Conservation (phyloP, 169 alveolate genomes). For the Plasmodium malariae region DNA sequence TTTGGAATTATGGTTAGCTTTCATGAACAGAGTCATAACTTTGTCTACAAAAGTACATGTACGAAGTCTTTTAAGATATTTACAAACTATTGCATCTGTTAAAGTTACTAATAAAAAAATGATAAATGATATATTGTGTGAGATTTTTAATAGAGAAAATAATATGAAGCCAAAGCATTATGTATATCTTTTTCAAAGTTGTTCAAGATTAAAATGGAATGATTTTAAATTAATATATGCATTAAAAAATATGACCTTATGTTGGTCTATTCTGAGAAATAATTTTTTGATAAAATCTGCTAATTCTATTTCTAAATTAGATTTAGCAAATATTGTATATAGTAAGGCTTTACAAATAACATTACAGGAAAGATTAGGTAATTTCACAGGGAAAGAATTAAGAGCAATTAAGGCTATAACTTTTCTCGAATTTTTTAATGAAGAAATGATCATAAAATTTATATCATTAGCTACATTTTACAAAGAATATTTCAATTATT, state of each 20-base stretch:
- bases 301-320: conserved; percentile 81
- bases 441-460: conserved; percentile 81
- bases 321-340: conserved; percentile 78
- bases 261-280: conserved; percentile 87
- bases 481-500: conserved; percentile 78
- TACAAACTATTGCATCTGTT: conserved; percentile 81
- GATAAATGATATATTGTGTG: conserved; percentile 62
- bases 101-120: conserved; percentile 70
- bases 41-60: conserved; percentile 76
- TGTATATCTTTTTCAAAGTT: conserved; percentile 84
- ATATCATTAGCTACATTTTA: conserved; percentile 80
- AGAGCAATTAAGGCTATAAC: conserved; percentile 73
- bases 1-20: conserved; percentile 70
- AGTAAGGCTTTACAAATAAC: conserved; percentile 82
- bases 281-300: conserved; percentile 85
- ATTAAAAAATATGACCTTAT: conserved; percentile 83
- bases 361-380: conserved; percentile 72
- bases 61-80: conserved; percentile 80
- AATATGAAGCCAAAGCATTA: conserved; percentile 87
- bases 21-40: conserved; percentile 75
- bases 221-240: conserved; percentile 82
- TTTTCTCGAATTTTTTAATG: conserved; percentile 79
- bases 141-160: conserved; percentile 79
- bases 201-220: conserved; percentile 79
- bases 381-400: conserved; percentile 76